Percentiles rank a stretch among this genome's conserved stretches.
phyloP scores from a whole-genome alignment of 1,284 basidiomycete genomes.

The Peniophora sp. region DNA sequence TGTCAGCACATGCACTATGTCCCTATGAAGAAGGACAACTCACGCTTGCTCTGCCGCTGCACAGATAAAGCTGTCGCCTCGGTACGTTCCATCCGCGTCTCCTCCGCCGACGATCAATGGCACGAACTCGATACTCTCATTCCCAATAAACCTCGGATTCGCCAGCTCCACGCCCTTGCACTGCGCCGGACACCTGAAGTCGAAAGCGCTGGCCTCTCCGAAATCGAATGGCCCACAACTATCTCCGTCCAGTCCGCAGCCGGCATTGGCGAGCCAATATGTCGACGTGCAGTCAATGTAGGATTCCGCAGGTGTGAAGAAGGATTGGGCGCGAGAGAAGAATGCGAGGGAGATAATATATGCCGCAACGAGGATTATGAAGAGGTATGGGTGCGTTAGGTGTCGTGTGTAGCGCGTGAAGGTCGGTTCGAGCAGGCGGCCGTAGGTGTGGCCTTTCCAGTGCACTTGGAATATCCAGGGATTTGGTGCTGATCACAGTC shows the following conservation, averaged over 20 bases:
- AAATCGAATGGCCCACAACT: constrained; percentile 57
- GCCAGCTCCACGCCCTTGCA: constrained; percentile 63
- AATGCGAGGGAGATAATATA: constrained; percentile 73
- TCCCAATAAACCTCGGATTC: constrained; percentile 74
- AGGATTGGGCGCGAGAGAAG: constrained; percentile 66
- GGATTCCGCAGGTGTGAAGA: constrained; percentile 52
- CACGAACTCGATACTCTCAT: constrained; percentile 53
- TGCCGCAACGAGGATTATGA: constrained; percentile 44
- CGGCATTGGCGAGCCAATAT: constrained; percentile 61
- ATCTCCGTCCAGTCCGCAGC: constrained; percentile 72
- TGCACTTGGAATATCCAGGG: constrained; percentile 46
- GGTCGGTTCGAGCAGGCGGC: constrained; percentile 44
- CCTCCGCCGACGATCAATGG: constrained; percentile 83
- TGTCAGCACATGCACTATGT: not conserved
- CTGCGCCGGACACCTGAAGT: constrained; percentile 78
- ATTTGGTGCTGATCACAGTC: constrained; percentile 33
- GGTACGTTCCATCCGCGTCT: constrained; percentile 59
- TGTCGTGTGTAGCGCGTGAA: constrained; percentile 41
- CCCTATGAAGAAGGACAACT: constrained; percentile 19
- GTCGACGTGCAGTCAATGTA: constrained; percentile 64
- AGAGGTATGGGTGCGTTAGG: constrained; percentile 44
- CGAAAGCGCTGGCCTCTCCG: constrained; percentile 40
- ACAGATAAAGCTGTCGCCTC: constrained; percentile 83
- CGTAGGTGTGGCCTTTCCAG: constrained; percentile 27
- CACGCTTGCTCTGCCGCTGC: constrained; percentile 80